Conservation (phyloP, 345 rosid genomes). For the Dovyalis caffra region DNA sequence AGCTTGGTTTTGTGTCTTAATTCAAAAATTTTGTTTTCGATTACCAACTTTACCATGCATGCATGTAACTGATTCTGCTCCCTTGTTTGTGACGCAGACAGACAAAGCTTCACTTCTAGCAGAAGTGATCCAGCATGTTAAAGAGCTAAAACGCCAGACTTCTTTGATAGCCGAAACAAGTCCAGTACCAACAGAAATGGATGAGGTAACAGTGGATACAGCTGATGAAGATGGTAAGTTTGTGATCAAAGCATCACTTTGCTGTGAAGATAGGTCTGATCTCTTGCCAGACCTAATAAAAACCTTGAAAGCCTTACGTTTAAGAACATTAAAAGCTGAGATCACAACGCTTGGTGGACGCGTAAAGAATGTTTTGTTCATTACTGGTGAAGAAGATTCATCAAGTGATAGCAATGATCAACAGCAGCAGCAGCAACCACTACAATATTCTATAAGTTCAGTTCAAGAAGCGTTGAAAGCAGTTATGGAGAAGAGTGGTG, state of each 20-base stretch:
- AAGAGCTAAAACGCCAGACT: conserved; percentile 82
- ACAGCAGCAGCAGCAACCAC: conserved; percentile 32
- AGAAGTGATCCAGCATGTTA: conserved; percentile 97
- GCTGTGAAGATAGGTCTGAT: conserved; percentile 92
- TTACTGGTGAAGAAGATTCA: conserved; percentile 73
- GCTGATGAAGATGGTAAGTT: conserved; percentile 80
- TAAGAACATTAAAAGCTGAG: conserved; percentile 87
- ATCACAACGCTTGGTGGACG: conserved; percentile 91
- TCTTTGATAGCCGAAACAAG: conserved; percentile 76
- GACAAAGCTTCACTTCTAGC: conserved; percentile 97
- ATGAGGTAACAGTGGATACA: conserved; percentile 81
- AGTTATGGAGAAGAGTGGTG: conserved; percentile 80
- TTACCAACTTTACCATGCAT: not conserved
- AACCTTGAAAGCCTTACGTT: conserved; percentile 70
- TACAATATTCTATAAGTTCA: conserved; percentile 60
- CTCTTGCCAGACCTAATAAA: conserved; percentile 85
- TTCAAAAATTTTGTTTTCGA: not conserved
- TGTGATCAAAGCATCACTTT: conserved; percentile 83
- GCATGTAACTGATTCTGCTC: not conserved
- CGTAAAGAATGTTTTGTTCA: conserved; percentile 87
- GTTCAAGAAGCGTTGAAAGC: conserved; percentile 91
- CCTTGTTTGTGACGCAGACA: conserved; percentile 45
- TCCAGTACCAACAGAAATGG: conserved; percentile 76
- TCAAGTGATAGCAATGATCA: conserved; percentile 29
- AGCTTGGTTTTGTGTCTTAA: not conserved